Evolutionary conservation across 1,139 yeast species (phyloP), one percentile per base, ranked within the genome.

Genomic region (Debaryomycetaceae sp.): DNA sequence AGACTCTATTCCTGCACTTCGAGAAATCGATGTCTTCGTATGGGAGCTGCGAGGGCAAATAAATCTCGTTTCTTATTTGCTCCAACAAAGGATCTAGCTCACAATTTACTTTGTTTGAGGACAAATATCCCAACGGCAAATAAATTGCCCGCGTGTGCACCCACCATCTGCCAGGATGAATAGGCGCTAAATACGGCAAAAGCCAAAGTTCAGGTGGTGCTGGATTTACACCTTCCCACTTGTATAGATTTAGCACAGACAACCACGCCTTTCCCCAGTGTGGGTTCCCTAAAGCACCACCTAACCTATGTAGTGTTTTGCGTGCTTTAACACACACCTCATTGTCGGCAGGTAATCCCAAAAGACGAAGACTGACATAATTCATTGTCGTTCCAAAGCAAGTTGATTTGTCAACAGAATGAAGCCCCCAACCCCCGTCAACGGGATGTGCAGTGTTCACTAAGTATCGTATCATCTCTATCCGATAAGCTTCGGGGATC

Each of bases 401-500:
- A 0, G 99, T 95, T 6, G 95, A 85, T 61, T 91, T 93, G 59
- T 93, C 99, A 41, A 81, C 83, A 3, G 90, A 80, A 60, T 93
- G 98, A 42, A 95, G 74, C 0, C 98, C 99, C 99, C 99, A 95
- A 1, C 99, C 99, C n/a, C 99, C 99, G 65, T 95, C 99, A 0
- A 90, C 96, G 0, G 97, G 98, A 60, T 93, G 97, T 0, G 98
- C 85, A 0, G 88, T 79, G 60, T 95, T 95, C 17, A 89, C 89
- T 22, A 93, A 68, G 59, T 90, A 93, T 45, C 98, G 75, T 36
- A 86, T 81, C 62, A 95, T 69, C 62, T 95, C 99, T 8, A 70
- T 65, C 50, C 73, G 70, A 53, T 78, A 81, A 30, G 81, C 84
- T 37, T 81, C 82, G 0, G 93, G 85, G 33, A 93, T 86, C 20